These are phyloP conservation scores for Hypoxylon sp. DNA, from an alignment of 2,329 filamentous ascomycete species.

Conservation along the genomic window DNA sequence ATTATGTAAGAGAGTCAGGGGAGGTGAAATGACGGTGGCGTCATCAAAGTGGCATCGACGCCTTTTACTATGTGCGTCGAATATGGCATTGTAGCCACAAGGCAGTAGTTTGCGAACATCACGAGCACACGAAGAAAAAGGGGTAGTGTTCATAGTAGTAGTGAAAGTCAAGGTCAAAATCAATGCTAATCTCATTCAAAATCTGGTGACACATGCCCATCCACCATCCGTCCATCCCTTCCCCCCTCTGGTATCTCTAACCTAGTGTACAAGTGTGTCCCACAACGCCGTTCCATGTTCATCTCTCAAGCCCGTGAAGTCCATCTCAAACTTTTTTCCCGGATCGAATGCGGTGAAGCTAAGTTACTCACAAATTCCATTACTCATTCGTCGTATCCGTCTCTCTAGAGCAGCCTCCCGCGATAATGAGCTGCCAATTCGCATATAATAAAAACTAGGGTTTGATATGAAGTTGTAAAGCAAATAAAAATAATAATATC, in stretches of 20 bases:
- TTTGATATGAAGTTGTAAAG: constrained; percentile 10
- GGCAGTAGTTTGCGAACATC: background rate
- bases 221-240: constrained; percentile 12
- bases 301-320: constrained; percentile 18
- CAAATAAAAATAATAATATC: constrained; percentile 19
- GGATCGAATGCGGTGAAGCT: constrained; percentile 40
- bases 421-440: constrained; percentile 31
- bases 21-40: background rate
- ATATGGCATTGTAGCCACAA: background rate
- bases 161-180: background rate
- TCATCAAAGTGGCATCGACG: background rate
- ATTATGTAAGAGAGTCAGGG: background rate
- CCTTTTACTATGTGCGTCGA: background rate
- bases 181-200: constrained; percentile 38
- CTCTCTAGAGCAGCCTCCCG: constrained; percentile 43
- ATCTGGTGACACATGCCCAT: constrained; percentile 34
- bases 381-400: constrained; percentile 53
- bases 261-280: constrained; percentile 37
- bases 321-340: constrained; percentile 35
- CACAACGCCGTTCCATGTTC: constrained; percentile 43
- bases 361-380: constrained; percentile 43
- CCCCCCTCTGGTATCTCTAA: constrained; percentile 44
- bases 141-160: background rate
- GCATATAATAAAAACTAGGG: constrained; percentile 33
- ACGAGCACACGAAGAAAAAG: constrained; percentile 6